Evolutionary conservation across 495 filamentous ascomycete species (phyloP).

Genomic region (Thozetella sp.): DNA sequence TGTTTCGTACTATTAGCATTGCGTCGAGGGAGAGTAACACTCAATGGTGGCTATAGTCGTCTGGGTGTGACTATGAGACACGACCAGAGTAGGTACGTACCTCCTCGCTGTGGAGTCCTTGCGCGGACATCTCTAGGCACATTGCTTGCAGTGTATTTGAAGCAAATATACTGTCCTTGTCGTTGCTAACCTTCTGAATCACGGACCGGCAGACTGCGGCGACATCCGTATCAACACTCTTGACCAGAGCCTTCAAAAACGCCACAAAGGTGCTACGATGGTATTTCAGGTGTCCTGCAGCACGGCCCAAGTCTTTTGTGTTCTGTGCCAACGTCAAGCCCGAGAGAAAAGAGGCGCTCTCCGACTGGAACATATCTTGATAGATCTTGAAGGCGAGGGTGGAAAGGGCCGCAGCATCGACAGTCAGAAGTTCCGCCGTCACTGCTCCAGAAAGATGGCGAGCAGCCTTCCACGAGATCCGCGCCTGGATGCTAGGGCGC

Average conservation of each 20-base stretch:
- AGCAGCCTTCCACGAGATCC: slow-evolving; percentile 24
- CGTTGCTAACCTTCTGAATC: slow-evolving; percentile 20
- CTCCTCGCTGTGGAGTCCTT: slow-evolving; percentile 14
- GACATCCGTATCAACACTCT: slow-evolving; percentile 14
- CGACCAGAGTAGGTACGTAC: not conserved
- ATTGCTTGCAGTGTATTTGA: slow-evolving; percentile 25
- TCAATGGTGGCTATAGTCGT: no score
- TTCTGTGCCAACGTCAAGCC: not conserved
- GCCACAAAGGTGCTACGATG: slow-evolving; percentile 41
- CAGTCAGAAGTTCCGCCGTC: slow-evolving; percentile 6
- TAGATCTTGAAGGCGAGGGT: slow-evolving; percentile 15
- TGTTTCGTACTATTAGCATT: not conserved
- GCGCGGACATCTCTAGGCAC: slow-evolving; percentile 23
- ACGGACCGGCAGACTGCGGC: slow-evolving; percentile 13
- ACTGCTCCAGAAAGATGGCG: slow-evolving; percentile 13
- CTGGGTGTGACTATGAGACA: no score
- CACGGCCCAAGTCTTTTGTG: not conserved
- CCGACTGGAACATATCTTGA: slow-evolving; percentile 19
- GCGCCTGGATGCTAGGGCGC: slow-evolving; percentile 17
- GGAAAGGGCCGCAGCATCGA: slow-evolving; percentile 11
- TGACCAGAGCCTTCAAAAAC: slow-evolving; percentile 20
- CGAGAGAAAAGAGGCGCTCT: slow-evolving; percentile 3
- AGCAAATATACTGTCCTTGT: slow-evolving; percentile 11
- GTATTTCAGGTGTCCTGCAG: slow-evolving; percentile 18
- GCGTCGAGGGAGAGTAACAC: no score